Evolutionary conservation across 2,329 filamentous ascomycete species (phyloP), one percentile per base, ranked within the genome.

Genomic region (Diaporthe citriasiana): DNA sequence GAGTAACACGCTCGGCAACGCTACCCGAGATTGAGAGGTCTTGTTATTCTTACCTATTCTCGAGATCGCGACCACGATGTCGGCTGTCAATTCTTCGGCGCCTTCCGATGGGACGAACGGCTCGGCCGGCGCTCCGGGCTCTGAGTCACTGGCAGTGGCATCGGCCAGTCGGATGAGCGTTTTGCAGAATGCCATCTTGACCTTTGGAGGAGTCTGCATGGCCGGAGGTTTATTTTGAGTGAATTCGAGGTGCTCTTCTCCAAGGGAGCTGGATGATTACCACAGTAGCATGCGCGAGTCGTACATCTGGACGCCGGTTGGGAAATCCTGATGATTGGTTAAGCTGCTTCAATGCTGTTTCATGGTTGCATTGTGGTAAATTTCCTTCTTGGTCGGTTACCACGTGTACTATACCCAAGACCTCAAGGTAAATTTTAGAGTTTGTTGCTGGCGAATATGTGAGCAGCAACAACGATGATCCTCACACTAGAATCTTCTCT

Each of bases 1-100:
- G 76, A 77, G 82, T 33, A 78, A 82, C 30, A 84, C 82, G 9
- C 83, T 85, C 76, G 78, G 78, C 22, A 7, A 25, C 5, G 33
- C 79, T 78, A 38, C 8, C 57, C 22, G 45, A 55, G 40, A 25
- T 53, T 59, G 55, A 72, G 40, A 53, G 33, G 9, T 25, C 42
- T 0, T 45, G 17, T 40, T 63, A n/a, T 56, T 35, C 33, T 35
- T 59, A 42, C 53, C 25, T 38, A 7, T 22, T 35, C n/a, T 33
- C n/a, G 22, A 72, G 70, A 33, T 72, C 27, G 10, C 57, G 57
- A 65, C 57, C 22, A 65, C 70, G 25, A 38, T 72, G 42, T 66
- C 57, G 27, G 70, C 70, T 42, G 56, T 65, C 51, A 72, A 72
- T 25, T 22, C 56, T 55, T 72, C 70, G 57, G 35, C 57, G 40